Base-by-base conservation (phyloP, 2,329 filamentous ascomycete species). In the Colletotrichum sp. region DNA sequence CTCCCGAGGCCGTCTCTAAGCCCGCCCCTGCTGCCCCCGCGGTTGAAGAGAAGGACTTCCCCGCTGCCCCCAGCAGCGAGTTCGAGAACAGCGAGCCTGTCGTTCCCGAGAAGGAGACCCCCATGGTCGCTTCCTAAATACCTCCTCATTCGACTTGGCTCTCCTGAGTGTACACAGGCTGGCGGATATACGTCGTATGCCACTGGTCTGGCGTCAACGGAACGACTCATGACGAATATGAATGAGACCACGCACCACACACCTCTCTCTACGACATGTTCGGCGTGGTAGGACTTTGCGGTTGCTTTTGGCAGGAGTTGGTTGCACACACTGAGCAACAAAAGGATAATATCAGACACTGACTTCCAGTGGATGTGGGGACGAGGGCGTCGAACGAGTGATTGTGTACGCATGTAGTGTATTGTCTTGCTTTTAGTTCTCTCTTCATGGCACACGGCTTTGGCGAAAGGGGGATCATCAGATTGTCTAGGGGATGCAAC, bases 1-100 rank as follows among this genome's bases (percentile, higher is more conserved):
- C 87, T 52, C 84, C 87, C 70, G 85, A 87, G 80, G 80, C 83
- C 77, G 81, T 83, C 66, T 79, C 87, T 69, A 86, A 86, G 80
- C 79, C 85, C 36, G 39, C 64, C 9, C 67, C 66, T 59, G 69
- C 71, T 34, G 64, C 43, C 32, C 68, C 77, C 52, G 64, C 64
- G 13, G 71, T 84, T n/a, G 78, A 77, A 63, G 77, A 78, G 69
- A 55, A 75, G 52, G 78, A 79, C 74, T 81, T 80, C 69, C 79
- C 78, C 13, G 66, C 77, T 60, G 74, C 77, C 21, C 78, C 77
- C 28, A 78, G 70, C 57, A 70, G 32, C 28, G 77, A 78, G 48
- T 60, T 77, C 26, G 64, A 71, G 74, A 63, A 34, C 36, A 14
- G 55, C 26, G 77, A 78, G 24, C 80, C 82, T 61, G 77, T 79